These are phyloP conservation scores for Sphaerulina vaccinii DNA, from an alignment of 2,329 filamentous ascomycete genomes.

Conservation along the genomic window DNA sequence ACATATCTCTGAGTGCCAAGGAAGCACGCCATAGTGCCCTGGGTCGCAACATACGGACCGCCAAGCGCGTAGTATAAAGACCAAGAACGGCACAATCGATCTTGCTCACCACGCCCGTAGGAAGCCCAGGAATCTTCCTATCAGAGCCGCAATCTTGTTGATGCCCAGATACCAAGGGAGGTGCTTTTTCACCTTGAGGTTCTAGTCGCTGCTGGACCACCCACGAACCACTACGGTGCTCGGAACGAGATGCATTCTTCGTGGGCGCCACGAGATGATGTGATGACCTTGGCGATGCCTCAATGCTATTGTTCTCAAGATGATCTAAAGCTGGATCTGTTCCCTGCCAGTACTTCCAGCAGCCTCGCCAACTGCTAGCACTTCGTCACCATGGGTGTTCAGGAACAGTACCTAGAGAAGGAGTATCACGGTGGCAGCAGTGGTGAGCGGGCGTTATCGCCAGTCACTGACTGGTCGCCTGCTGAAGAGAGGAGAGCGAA, in stretches of 20 bases:
- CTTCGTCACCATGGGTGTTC: not conserved
- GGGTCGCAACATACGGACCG: not conserved
- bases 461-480: constrained; percentile 22
- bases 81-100: not conserved
- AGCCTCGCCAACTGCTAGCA: not conserved
- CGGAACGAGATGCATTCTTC: not conserved
- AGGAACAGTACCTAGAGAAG: not conserved
- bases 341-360: not conserved
- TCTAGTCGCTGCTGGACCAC: constrained; percentile 1
- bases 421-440: constrained; percentile 6
- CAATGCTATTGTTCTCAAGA: not conserved
- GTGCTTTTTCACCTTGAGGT: not conserved
- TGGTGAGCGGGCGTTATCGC: constrained; percentile 5
- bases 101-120: not conserved
- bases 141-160: not conserved
- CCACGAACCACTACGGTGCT: too few species aligned
- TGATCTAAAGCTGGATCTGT: not conserved
- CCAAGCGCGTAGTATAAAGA: not conserved
- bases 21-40: constrained; percentile 1
- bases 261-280: constrained; percentile 10
- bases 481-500: constrained; percentile 33
- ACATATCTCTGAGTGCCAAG: not conserved
- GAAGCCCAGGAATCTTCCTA: not conserved
- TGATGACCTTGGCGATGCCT: constrained; percentile 10
- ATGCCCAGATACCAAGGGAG: constrained; percentile 1